phyloP scores from a whole-genome alignment of 1,139 yeast genomes.

The Kodamaea sp. region DNA sequence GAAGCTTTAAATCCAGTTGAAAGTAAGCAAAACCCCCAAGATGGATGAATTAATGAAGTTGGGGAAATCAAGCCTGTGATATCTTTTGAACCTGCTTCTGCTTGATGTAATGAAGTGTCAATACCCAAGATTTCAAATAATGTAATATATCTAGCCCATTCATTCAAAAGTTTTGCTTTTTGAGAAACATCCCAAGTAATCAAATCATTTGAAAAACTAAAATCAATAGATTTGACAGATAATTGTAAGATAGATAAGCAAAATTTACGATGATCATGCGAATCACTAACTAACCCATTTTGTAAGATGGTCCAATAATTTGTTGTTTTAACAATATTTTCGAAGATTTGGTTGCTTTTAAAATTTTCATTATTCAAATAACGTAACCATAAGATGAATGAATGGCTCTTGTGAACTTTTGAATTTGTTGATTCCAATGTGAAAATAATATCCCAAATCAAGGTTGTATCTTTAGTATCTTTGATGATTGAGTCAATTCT shows the following conservation, averaged over 20 bases:
- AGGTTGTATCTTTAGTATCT: constrained; percentile 17
- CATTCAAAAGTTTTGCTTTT: constrained; percentile 32
- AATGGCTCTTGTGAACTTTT: constrained; percentile 38
- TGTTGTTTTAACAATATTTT: constrained; percentile 25
- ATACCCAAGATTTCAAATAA: constrained; percentile 77
- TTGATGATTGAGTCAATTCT: constrained; percentile 32
- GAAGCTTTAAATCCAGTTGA: constrained; percentile 76
- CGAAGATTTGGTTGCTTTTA: constrained; percentile 22
- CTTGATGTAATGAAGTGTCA: constrained; percentile 84
- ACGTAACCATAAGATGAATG: constrained; percentile 55
- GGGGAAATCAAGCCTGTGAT: constrained; percentile 55
- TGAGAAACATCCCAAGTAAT: constrained; percentile 46
- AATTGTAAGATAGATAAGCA: constrained; percentile 65
- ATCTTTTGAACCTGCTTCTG: constrained; percentile 72
- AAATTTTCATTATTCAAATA: constrained; percentile 31
- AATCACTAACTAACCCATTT: constrained; percentile 49
- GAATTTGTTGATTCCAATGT: constrained; percentile 26
- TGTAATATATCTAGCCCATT: constrained; percentile 74
- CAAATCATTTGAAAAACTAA: constrained; percentile 36
- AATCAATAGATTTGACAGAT: constrained; percentile 48
- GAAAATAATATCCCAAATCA: constrained; percentile 47
- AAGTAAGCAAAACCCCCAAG: constrained; percentile 72
- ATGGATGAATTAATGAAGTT: constrained; percentile 50
- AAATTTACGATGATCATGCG: constrained; percentile 71
- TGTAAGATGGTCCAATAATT: constrained; percentile 63